Conservation (phyloP, 345 rosid species). For the Acer campestre region DNA sequence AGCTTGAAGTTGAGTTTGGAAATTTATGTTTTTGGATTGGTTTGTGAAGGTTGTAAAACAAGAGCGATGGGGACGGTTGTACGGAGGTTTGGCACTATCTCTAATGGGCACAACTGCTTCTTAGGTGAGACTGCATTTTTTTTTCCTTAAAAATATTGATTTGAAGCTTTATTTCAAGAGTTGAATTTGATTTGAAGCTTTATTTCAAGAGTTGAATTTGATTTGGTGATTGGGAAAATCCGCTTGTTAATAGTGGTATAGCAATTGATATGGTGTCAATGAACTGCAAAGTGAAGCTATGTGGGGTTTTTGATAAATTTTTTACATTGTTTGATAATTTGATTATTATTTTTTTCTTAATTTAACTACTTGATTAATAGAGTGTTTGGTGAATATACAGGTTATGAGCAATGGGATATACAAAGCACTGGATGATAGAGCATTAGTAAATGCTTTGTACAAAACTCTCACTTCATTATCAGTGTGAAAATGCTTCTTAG, state of each 20-base stretch:
- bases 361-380: too few relatives aligned
- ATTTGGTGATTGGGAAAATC: neutral
- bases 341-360: too few relatives aligned
- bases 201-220: neutral
- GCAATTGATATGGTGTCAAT: too few relatives aligned
- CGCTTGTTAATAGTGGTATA: neutral
- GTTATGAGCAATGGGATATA: too few relatives aligned
- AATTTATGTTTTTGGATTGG: neutral
- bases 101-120: conserved; percentile 90
- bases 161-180: neutral
- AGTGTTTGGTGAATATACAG: too few relatives aligned
- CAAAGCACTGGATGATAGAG: too few relatives aligned
- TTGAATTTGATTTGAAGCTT: neutral
- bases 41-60: conserved; percentile 73
- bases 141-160: neutral
- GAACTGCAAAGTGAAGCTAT: too few relatives aligned
- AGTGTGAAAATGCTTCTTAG: too few relatives aligned
- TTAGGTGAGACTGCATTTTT: conserved; percentile 56
- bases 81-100: conserved; percentile 87
- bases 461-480: too few relatives aligned
- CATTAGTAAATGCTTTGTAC: too few relatives aligned
- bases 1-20: neutral
- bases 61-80: conserved; percentile 92
- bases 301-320: too few relatives aligned
- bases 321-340: too few relatives aligned